Evolutionary conservation across 169 alveolate genomes (phyloP).

Genomic region (Theileria equi): DNA sequence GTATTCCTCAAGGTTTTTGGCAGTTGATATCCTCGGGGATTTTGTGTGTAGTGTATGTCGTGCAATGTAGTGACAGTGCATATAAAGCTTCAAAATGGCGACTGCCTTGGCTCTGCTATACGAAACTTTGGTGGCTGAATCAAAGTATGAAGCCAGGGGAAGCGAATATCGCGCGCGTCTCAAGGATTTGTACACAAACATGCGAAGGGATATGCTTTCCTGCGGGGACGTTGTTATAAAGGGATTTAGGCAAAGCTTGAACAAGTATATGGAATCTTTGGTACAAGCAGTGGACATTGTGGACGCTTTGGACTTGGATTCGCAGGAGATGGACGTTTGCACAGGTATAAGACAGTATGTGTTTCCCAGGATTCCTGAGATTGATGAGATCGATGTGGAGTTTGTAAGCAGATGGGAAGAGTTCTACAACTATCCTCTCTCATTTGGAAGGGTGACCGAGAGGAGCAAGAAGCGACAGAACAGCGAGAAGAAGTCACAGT

Average conservation of each 20-base stretch:
- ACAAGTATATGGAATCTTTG: constrained; percentile 19
- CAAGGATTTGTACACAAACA: constrained; percentile 8
- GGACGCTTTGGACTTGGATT: constrained; percentile 33
- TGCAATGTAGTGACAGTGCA: no score
- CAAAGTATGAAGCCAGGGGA: constrained; percentile 57
- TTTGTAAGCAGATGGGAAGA: constrained; percentile 29
- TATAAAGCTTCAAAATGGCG: no score
- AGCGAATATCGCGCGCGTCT: constrained; percentile 55
- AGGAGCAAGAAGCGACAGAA: background rate
- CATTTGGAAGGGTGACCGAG: background rate
- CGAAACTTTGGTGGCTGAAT: constrained; percentile 51
- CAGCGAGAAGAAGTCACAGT: background rate
- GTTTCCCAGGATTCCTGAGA: constrained; percentile 53
- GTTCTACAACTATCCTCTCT: constrained; percentile 5
- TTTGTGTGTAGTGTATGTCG: no score
- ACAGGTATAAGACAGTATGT: constrained; percentile 53
- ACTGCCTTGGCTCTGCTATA: constrained; percentile 48
- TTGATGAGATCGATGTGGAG: background rate
- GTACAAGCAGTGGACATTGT: constrained; percentile 18
- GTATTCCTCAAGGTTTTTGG: no score
- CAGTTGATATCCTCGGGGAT: no score
- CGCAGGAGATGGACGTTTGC: constrained; percentile 13
- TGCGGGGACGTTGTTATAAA: background rate
- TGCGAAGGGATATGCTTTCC: constrained; percentile 17
- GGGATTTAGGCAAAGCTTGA: background rate